Evolutionary conservation across 2,329 filamentous ascomycete genomes (phyloP).

Genomic region (Bretziella fagacearum): DNA sequence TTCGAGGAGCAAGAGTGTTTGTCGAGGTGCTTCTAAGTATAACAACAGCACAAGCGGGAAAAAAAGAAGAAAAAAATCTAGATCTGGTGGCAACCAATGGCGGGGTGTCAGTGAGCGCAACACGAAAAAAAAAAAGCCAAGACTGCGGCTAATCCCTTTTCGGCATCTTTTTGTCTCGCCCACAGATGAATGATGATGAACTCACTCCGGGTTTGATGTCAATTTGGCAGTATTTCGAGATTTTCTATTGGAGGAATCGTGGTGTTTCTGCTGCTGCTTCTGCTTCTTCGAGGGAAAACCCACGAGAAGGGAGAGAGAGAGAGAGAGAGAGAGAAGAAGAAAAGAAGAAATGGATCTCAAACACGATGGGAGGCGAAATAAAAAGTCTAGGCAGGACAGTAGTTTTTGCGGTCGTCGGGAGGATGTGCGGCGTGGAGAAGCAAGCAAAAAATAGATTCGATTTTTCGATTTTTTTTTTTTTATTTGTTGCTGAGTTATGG

Average conservation of each 20-base stretch:
- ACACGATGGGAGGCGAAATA: too few species aligned
- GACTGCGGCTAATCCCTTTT: too few species aligned
- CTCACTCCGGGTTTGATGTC: too few species aligned
- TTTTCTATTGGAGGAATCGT: too few species aligned
- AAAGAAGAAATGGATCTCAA: neutral
- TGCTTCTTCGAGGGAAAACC: neutral
- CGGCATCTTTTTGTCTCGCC: too few species aligned
- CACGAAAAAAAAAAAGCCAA: too few species aligned
- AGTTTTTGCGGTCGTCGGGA: neutral
- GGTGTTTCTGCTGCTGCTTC: neutral
- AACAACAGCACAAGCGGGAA: neutral
- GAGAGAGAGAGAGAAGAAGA: slow-evolving; percentile 1
- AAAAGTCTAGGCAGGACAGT: too few species aligned
- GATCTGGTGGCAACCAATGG: neutral
- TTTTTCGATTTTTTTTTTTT: neutral
- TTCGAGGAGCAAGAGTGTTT: neutral
- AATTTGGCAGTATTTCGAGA: too few species aligned
- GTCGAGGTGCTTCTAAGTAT: neutral
- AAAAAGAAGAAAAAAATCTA: neutral
- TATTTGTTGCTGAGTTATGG: neutral
- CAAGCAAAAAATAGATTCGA: neutral
- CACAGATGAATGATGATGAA: too few species aligned
- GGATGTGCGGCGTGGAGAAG: neutral
- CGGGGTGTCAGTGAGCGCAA: neutral
- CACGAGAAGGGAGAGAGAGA: neutral